Conservation (phyloP, 768 basidiomycete species). For the Boletus bicolor region DNA sequence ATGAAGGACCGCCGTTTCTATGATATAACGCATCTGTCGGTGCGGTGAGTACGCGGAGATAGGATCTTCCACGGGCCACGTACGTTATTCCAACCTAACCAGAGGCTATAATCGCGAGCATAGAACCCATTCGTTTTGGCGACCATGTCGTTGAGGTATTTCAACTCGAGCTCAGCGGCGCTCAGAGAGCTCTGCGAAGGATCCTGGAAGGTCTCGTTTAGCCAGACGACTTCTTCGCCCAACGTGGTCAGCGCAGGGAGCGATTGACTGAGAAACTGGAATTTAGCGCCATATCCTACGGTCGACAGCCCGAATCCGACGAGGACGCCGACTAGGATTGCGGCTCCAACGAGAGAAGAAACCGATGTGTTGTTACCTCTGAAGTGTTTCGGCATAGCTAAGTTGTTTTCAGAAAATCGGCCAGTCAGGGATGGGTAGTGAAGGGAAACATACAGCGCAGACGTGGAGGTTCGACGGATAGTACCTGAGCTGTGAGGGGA, state of each 20-base stretch:
- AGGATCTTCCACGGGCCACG: not conserved
- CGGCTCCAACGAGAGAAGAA: constrained; percentile 15
- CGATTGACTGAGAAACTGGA: constrained; percentile 14
- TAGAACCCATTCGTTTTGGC: constrained; percentile 42
- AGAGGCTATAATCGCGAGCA: constrained; percentile 44
- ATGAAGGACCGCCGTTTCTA: constrained; percentile 43
- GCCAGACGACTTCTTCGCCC: constrained; percentile 12
- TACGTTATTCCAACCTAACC: constrained; percentile 52
- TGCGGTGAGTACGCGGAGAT: not conserved
- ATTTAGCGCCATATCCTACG: constrained; percentile 11
- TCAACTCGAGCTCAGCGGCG: constrained; percentile 21
- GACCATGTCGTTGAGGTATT: constrained; percentile 35
- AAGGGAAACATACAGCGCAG: not conserved
- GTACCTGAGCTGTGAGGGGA: constrained; percentile 1
- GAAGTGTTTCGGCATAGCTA: constrained; percentile 7
- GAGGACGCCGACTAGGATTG: constrained; percentile 28
- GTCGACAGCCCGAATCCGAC: constrained; percentile 27
- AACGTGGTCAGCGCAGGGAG: constrained; percentile 11
- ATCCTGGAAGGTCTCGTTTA: constrained; percentile 3
- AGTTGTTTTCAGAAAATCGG: not conserved
- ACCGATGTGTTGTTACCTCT: not conserved
- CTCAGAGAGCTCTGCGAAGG: not conserved
- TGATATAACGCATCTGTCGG: constrained; percentile 45
- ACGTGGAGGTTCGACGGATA: not conserved
- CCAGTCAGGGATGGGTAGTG: not conserved